phyloP scores from a whole-genome alignment of 2,329 filamentous ascomycete genomes.

The Thielaviopsis populi region DNA sequence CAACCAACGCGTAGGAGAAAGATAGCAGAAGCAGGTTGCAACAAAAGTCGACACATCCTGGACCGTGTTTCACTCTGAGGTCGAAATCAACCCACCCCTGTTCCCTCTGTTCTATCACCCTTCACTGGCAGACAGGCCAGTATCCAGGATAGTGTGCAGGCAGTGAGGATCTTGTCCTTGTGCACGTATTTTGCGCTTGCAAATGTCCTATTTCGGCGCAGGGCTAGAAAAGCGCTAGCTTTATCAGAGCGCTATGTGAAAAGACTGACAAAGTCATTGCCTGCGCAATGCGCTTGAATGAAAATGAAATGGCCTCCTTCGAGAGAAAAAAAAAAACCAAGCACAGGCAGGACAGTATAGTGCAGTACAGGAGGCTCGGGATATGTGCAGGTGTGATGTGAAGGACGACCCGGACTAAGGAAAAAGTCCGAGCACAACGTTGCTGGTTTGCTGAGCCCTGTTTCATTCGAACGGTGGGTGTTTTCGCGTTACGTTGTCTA shows the following conservation, averaged over 20 bases:
- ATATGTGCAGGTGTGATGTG: background rate
- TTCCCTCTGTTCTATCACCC: background rate
- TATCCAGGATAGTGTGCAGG: too few species aligned
- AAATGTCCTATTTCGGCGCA: background rate
- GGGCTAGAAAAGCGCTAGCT: background rate
- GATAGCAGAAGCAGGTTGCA: background rate
- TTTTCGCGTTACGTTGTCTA: conserved; percentile 7
- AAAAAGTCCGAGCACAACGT: conserved; percentile 3
- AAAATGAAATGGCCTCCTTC: background rate
- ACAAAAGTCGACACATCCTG: background rate
- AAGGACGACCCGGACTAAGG: background rate
- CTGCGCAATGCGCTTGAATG: background rate
- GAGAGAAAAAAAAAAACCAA: background rate
- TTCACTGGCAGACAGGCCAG: background rate
- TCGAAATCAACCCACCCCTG: background rate
- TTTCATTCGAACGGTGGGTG: conserved; percentile 1
- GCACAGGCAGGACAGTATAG: background rate
- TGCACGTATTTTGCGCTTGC: background rate
- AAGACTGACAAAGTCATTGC: background rate
- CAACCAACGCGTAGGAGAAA: background rate
- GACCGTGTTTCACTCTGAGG: conserved; percentile 10
- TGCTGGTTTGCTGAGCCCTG: background rate
- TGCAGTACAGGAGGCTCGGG: background rate
- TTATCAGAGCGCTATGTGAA: background rate
- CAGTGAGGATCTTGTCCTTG: too few species aligned